Percentiles rank a stretch among this genome's conserved stretches.
Evolutionary conservation across 139 green algal genomes (phyloP).

Genomic region (Chlamydomonas incerta): DNA sequence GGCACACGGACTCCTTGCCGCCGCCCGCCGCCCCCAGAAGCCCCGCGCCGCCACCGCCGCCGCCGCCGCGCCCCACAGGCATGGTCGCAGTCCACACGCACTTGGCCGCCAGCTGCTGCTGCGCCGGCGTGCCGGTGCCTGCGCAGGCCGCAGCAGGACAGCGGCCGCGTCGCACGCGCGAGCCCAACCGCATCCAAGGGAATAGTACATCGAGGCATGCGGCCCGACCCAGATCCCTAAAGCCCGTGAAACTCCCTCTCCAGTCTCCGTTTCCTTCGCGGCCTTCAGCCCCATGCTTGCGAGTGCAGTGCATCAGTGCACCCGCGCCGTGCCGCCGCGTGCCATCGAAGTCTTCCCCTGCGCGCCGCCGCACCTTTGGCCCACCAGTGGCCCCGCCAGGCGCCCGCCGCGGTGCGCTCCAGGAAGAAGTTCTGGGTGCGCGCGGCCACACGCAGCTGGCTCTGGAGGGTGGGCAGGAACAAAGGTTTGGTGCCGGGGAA

Average conservation of each 20-base stretch:
- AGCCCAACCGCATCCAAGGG: too few species aligned
- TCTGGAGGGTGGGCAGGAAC: constrained; percentile 1
- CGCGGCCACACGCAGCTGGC: constrained; percentile 17
- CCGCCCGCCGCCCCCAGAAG: background rate
- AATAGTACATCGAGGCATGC: too few species aligned
- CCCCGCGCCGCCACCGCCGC: background rate
- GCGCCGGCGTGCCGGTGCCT: constrained; percentile 6
- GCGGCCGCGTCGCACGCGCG: too few species aligned
- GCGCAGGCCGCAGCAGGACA: background rate
- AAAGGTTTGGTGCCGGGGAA: too few species aligned
- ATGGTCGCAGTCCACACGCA: constrained; percentile 6
- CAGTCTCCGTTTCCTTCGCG: too few species aligned
- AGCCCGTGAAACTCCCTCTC: too few species aligned
- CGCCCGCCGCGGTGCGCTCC: constrained; percentile 7
- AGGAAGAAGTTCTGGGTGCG: constrained; percentile 35
- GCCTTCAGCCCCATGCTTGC: too few species aligned
- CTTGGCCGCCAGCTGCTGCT: constrained; percentile 15
- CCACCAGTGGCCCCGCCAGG: constrained; percentile 40
- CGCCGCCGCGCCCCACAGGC: background rate
- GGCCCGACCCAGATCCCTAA: too few species aligned
- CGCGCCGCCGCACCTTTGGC: constrained; percentile 2
- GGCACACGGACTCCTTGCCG: constrained; percentile 15
- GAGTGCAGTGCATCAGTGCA: too few species aligned
- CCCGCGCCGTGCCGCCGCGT: too few species aligned
- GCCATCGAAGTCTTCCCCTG: too few species aligned